phyloP scores from a whole-genome alignment of 2,329 filamentous ascomycete species.

The Tolypocladium inflatum region DNA sequence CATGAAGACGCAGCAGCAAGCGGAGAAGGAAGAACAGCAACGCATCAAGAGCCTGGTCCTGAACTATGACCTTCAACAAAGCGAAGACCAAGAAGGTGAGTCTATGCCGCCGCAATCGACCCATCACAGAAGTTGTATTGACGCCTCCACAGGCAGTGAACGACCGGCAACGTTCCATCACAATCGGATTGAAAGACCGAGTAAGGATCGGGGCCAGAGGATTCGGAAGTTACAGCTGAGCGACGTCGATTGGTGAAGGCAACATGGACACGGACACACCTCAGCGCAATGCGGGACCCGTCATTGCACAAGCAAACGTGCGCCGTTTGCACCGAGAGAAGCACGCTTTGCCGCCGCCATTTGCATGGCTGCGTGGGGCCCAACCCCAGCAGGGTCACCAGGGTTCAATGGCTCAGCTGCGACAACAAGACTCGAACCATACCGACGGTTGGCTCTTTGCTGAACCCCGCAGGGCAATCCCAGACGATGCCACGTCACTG shows the following conservation, averaged over 20 bases:
- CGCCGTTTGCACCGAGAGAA: neutral
- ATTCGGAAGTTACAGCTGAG: slow-evolving; percentile 87
- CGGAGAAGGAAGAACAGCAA: slow-evolving; percentile 91
- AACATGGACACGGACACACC: neutral
- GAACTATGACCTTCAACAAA: slow-evolving; percentile 88
- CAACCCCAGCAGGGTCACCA: too few relatives aligned
- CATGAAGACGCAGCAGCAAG: slow-evolving; percentile 92
- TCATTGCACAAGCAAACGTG: neutral
- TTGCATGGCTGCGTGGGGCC: neutral
- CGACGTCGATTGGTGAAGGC: slow-evolving; percentile 86
- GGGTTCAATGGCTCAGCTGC: neutral
- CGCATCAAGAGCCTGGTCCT: slow-evolving; percentile 96
- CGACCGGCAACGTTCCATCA: slow-evolving; percentile 37
- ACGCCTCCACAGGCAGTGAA: slow-evolving; percentile 33
- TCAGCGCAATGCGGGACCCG: neutral
- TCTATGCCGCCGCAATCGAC: slow-evolving; percentile 8
- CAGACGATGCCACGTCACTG: neutral
- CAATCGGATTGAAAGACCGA: slow-evolving; percentile 46
- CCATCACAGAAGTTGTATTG: neutral
- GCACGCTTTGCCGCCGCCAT: neutral
- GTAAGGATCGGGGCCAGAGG: slow-evolving; percentile 65
- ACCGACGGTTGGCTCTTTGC: too few relatives aligned
- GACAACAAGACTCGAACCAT: neutral
- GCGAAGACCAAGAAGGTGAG: slow-evolving; percentile 68
- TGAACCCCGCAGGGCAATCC: neutral